Percentiles rank a stretch among this genome's conserved stretches.
Conservation (phyloP, 345 rosid species). For the Gossypium bickii region DNA sequence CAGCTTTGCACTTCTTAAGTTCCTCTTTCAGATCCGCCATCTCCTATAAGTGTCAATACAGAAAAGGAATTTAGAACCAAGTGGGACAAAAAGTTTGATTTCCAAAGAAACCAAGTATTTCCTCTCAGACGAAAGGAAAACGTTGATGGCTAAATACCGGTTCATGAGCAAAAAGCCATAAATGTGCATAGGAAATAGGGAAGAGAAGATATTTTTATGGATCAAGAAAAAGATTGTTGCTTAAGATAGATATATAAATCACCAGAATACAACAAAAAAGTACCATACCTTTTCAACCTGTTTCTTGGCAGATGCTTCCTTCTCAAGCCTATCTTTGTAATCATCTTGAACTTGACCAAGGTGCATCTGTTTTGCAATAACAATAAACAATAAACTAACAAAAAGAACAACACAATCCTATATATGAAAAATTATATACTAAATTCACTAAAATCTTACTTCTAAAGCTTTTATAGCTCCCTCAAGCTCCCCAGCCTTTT, state of each 20-base stretch:
- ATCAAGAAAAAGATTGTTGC: background rate
- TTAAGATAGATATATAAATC: background rate
- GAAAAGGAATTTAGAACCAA: background rate
- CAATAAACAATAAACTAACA: conserved; percentile 18
- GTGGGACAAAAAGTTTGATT: background rate
- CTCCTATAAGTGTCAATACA: conserved; percentile 43
- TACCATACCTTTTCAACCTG: conserved; percentile 64
- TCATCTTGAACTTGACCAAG: conserved; percentile 65
- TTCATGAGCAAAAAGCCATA: background rate
- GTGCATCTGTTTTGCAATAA: conserved; percentile 45
- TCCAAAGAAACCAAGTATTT: background rate
- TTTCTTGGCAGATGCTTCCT: conserved; percentile 60
- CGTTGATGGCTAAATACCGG: background rate
- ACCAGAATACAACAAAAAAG: background rate
- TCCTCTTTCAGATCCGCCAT: conserved; percentile 57
- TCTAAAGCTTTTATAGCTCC: conserved; percentile 92
- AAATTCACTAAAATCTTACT: conserved; percentile 37
- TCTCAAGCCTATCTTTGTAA: conserved; percentile 71
- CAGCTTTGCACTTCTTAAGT: conserved; percentile 73
- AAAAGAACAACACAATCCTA: conserved; percentile 12
- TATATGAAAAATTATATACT: background rate
- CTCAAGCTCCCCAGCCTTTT: conserved; percentile 93
- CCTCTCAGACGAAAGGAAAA: background rate
- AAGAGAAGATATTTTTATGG: background rate
- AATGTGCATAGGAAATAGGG: background rate